Evolutionary conservation across 2,329 filamentous ascomycete genomes (phyloP), one percentile per base, ranked within the genome.

Genomic region (Colletotrichum falcatum): DNA sequence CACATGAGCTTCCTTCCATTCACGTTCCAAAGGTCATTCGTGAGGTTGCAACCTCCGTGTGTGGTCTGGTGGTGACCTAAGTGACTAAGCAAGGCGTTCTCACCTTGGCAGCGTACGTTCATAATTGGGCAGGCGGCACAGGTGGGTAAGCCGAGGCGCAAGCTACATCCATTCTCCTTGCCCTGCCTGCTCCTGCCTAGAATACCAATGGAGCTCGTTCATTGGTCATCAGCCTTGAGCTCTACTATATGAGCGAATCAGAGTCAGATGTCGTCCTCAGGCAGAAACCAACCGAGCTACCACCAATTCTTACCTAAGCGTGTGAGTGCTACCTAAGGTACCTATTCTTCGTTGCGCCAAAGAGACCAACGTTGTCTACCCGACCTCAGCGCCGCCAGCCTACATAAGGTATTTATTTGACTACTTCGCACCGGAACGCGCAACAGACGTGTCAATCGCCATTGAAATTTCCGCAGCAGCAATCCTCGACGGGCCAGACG

Each of bases 131-230:
- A 30, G 14, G 3, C 30, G 30, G n/a, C n/a, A n/a, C n/a, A 6
- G 12, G 16, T 49, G 28, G 44, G 39, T 46, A 18, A 46, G 30
- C 9, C 20, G 37, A 48, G 37, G 46, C 30, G 12, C 35, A 65
- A 60, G 54, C 53, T 69, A 65, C 54, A 44, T 37, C 26, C 14
- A 30, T 16, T 20, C 30, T 39, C 16, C 20, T 26, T 26, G 23
- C 33, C 44, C 56, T 61, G 56, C 49, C 56, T 66, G 42, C 26
- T 61, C n/a, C 49, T 66, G 49, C 63, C 62, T 70, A 23, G 26
- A 12, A n/a, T n/a, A 20, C 8, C 2, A 3, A n/a, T 39, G 7
- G 23, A 39, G 51, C 44, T 23, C 53, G 46, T 39, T 30, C 35
- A 70, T 67, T 70, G 56, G 67, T 37, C 66, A n/a, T 9, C 28